phyloP scores from a whole-genome alignment of 345 rosid species.

The Ceriops decandra region DNA sequence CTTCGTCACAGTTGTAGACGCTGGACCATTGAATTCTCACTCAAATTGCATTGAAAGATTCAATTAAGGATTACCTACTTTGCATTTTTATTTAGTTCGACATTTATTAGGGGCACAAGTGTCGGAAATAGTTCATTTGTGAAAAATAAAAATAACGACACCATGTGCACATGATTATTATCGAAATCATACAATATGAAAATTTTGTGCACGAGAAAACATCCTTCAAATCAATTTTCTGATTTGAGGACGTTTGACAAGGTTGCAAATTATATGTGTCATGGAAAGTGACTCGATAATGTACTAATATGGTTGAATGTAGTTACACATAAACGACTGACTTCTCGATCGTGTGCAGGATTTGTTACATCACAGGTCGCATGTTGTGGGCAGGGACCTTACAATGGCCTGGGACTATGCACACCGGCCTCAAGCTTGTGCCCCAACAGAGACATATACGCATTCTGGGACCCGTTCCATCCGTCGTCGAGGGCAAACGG shows the following conservation, averaged over 20 bases:
- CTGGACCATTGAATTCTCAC: neutral
- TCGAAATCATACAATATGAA: too few relatives aligned
- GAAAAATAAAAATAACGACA: too few relatives aligned
- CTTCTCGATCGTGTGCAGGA: constrained; percentile 36
- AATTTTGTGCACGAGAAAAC: too few relatives aligned
- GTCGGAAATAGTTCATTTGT: too few relatives aligned
- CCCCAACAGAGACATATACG: constrained; percentile 54
- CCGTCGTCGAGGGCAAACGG: constrained; percentile 73
- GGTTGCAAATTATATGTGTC: too few relatives aligned
- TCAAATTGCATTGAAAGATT: neutral
- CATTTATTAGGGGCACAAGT: too few relatives aligned
- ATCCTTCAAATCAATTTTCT: too few relatives aligned
- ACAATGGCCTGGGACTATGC: constrained; percentile 82
- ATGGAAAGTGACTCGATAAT: too few relatives aligned
- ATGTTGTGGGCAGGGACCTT: constrained; percentile 93
- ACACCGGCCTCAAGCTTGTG: constrained; percentile 67
- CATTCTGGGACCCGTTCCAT: constrained; percentile 90
- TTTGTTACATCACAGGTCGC: constrained; percentile 70
- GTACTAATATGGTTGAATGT: too few relatives aligned
- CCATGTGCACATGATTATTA: too few relatives aligned
- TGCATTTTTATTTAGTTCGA: neutral
- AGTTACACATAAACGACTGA: too few relatives aligned
- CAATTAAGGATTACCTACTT: neutral
- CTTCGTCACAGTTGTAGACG: neutral
- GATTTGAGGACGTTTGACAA: too few relatives aligned